Evolutionary conservation across 306 rosid genomes (phyloP), one percentile per base, ranked within the genome.

Genomic region (Castanea mollissima): DNA sequence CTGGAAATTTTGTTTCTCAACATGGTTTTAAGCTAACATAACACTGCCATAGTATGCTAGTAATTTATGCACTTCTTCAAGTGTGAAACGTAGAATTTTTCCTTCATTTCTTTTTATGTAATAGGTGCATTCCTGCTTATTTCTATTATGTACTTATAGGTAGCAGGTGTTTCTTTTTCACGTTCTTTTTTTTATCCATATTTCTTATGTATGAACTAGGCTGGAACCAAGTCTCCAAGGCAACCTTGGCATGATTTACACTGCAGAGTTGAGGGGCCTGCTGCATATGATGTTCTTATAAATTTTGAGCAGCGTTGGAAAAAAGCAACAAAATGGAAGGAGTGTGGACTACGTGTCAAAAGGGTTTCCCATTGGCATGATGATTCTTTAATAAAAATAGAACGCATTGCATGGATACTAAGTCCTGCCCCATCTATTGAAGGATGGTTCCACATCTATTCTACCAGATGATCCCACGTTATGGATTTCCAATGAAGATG

Each of bases 181-280:
- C 11, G 0, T 49, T 41, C 19, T 41, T 55, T 44, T 12, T 58
- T 75, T 34, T 55, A 21, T 41, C 20, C 41, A 54, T 69, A 77
- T 52, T 23, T 74, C 21, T 69, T 79, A 58, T 83, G 62, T 73
- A 72, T 81, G 56, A 63, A 63, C 71, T 81, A 95, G 99, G 77
- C 92, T 86, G 96, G 93, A 82, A 79, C 81, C 55, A 91, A 79
- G 85, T 88, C 82, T 82, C 99, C 99, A 58, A 84, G 99, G 85
- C 83, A 96, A 86, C 99, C 99, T 27, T 93, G 99, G 99, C 99
- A 96, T 86, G 99, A 96, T 84, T 83, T 88, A 88, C 99, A 96
- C 80, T 85, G 96, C 86, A 89, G 91, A 89, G 88, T 96, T 74
- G 98, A 96, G 14, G 99, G 98, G 65, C 97, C 97, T 75, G 97